A percentile compares a stretch with the other conserved stretches of the same genome.
phyloP scores from a whole-genome alignment of 208 protist genomes.

The Porcisia deanei region DNA sequence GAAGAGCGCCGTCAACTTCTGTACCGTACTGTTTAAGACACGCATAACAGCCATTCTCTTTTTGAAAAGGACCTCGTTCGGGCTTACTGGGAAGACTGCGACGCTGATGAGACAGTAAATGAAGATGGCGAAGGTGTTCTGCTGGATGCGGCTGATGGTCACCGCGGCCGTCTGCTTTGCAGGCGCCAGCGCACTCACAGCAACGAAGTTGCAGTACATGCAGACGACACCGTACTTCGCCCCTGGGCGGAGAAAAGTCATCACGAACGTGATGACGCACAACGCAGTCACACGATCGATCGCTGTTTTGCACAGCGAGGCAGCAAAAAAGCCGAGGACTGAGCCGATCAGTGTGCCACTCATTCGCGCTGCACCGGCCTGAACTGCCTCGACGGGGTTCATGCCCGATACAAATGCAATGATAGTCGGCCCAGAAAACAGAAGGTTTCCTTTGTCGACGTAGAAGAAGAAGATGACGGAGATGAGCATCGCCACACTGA shows the following conservation, averaged over 20 bases:
- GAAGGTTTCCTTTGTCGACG: slow-evolving; percentile 48
- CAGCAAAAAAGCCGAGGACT: slow-evolving; percentile 76
- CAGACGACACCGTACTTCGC: slow-evolving; percentile 59
- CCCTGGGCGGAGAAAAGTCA: slow-evolving; percentile 69
- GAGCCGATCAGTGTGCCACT: slow-evolving; percentile 70
- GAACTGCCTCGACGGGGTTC: slow-evolving; percentile 73
- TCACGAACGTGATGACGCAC: slow-evolving; percentile 68
- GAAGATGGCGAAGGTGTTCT: slow-evolving; percentile 83
- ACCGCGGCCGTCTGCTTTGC: slow-evolving; percentile 34
- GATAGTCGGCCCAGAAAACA: slow-evolving; percentile 73
- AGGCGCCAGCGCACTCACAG: slow-evolving; percentile 47
- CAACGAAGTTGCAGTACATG: slow-evolving; percentile 79
- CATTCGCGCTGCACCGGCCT: slow-evolving; percentile 59
- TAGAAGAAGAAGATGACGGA: slow-evolving; percentile 81
- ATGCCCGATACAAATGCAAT: slow-evolving; percentile 79
- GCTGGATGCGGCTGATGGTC: slow-evolving; percentile 77
- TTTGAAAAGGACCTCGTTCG: slow-evolving; percentile 50
- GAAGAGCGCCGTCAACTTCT: slow-evolving; percentile 52
- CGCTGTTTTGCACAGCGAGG: slow-evolving; percentile 46
- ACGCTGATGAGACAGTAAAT: slow-evolving; percentile 82
- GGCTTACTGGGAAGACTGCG: slow-evolving; percentile 65
- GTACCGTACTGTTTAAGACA: slow-evolving; percentile 39
- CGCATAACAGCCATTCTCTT: slow-evolving; percentile 57
- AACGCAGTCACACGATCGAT: slow-evolving; percentile 52
- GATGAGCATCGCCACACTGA: slow-evolving; percentile 77